A percentile compares a stretch with the other conserved stretches of the same genome.
Conservation (phyloP, 129 eudicot genomes). For the Escallonia herrerae region DNA sequence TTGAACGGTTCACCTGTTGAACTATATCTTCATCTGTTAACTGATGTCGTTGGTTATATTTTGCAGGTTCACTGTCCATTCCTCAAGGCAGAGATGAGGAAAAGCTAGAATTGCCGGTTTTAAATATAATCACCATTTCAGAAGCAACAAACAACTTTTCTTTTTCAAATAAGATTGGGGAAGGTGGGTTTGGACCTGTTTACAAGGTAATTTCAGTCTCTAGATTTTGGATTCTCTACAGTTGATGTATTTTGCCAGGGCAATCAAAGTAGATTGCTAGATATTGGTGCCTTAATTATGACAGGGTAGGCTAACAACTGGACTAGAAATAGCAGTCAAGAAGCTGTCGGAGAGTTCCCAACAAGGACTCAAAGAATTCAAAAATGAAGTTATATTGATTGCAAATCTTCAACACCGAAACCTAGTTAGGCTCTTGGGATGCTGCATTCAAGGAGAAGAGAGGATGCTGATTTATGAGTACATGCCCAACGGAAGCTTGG, state of each 20-base stretch:
- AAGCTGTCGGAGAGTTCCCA: conserved; percentile 7
- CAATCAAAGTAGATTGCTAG: neutral
- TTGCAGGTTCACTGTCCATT: neutral
- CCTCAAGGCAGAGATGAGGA: neutral
- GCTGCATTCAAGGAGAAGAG: conserved; percentile 12
- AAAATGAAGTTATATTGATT: conserved; percentile 11
- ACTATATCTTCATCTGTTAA: no score
- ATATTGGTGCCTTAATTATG: neutral
- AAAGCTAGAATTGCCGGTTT: neutral
- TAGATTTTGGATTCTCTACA: neutral
- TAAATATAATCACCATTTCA: neutral
- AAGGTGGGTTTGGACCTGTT: conserved; percentile 19
- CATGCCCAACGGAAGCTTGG: conserved; percentile 3
- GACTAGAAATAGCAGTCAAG: conserved; percentile 19
- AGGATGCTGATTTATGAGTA: conserved; percentile 19
- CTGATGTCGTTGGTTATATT: no score
- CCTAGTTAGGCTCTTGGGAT: conserved; percentile 18
- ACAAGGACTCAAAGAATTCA: conserved; percentile 13
- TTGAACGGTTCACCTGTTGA: neutral
- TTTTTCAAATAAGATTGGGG: conserved; percentile 8
- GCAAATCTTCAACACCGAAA: conserved; percentile 24
- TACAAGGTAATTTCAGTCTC: conserved; percentile 7
- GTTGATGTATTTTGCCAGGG: neutral
- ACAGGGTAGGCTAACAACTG: conserved; percentile 14
- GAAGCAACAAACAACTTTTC: conserved; percentile 5